Base-by-base conservation (phyloP, 495 filamentous ascomycete species). In the Friedmanniomyces simplex region DNA sequence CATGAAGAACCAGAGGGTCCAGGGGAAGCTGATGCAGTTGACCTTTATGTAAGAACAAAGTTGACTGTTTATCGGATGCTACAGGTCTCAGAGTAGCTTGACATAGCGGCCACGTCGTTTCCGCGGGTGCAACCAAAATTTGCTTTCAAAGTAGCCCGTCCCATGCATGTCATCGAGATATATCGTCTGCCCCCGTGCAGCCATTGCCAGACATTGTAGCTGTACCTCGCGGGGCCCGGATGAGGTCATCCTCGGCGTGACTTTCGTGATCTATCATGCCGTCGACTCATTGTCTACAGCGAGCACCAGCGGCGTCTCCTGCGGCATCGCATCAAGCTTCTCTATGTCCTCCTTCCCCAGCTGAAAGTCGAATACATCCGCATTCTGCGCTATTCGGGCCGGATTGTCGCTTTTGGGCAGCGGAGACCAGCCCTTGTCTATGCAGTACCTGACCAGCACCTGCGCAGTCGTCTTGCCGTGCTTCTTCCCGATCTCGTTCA, bases 381-480 rank as follows among this genome's bases (percentile, higher is more conserved):
- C 70, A 64, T 81, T 80, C 36, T 65, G 66, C 57, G 61, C 64
- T 41, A 81, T 78, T 34, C 76, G 58, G 4, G 34, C 54, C 0
- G 72, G 68, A 30, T 71, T 72, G 52, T 75, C 76, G 58, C 75
- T 79, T 68, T 80, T 81, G 8, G 78, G 78, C 39, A 80, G 61
- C 0, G 78, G 75, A 4, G 75, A 66, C 67, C 73, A 76, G 32
- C 66, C 72, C 50, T 73, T 73, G 58, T 80, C 74, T 45, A 80
- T 58, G 39, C 68, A 63, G 61, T 72, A 79, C 37, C 75, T 60
- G 3, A 71, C 71, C 67, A 66, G 68, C 32, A 68, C 72, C 70
- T 67, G 69, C 47, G 57, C 72, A 1, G 71, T 42, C 0, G n/a
- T 74, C 54, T 71, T 73, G 3, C 67, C 65, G 59, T 80, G 75